These are phyloP conservation scores for Cladophialophora chaetospira DNA, from an alignment of 2,329 filamentous ascomycete species.

Conservation along the genomic window DNA sequence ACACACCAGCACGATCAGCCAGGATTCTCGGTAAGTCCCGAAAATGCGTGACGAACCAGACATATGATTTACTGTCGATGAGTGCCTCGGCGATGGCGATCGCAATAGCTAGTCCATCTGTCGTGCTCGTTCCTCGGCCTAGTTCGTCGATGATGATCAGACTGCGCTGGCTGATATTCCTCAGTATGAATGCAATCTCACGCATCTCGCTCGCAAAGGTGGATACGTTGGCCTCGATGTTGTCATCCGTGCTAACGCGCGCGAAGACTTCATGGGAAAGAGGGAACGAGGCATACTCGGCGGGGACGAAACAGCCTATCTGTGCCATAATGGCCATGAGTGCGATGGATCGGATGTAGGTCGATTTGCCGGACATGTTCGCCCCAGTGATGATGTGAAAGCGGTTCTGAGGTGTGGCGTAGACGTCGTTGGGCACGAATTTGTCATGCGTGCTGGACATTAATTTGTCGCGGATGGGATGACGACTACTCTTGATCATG, in stretches of 20 bases:
- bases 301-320: constrained; percentile 87
- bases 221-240: constrained; percentile 85
- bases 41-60: constrained; percentile 97
- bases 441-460: constrained; percentile 60
- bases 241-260: constrained; percentile 82
- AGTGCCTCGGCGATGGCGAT: constrained; percentile 87
- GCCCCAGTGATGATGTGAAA: constrained; percentile 95
- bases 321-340: constrained; percentile 92
- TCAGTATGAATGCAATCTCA: constrained; percentile 89
- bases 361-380: constrained; percentile 98
- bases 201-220: constrained; percentile 95
- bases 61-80: constrained; percentile 72
- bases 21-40: constrained; percentile 76
- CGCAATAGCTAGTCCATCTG: constrained; percentile 86
- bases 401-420: constrained; percentile 73
- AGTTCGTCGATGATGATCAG: constrained; percentile 89
- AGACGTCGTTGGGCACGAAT: constrained; percentile 89
- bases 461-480: constrained; percentile 73
- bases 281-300: constrained; percentile 77
- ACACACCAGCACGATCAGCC: constrained; percentile 72
- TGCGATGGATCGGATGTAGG: constrained; percentile 84
- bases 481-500: constrained; percentile 72
- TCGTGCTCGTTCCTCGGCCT: constrained; percentile 83
- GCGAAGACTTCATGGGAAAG: constrained; percentile 84
- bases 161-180: constrained; percentile 75